A percentile compares a stretch with the other conserved stretches of the same genome.
Evolutionary conservation across 1,284 basidiomycete species (phyloP).

Genomic region (Leccinum huronense): DNA sequence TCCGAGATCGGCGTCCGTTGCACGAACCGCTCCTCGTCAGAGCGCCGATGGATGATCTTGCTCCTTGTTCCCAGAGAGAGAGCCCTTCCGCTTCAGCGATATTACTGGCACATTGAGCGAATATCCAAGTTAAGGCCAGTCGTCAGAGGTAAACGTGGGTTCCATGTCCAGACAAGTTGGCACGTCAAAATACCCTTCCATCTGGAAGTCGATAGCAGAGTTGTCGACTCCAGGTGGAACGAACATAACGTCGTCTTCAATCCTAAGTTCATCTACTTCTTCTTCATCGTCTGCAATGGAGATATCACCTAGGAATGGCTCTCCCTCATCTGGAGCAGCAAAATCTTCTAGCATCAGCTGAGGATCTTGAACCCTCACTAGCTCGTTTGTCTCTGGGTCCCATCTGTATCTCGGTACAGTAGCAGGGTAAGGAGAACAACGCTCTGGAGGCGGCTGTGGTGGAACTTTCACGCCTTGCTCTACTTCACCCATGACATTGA

Average conservation of each 20-base stretch:
- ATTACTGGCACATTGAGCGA: constrained; percentile 45
- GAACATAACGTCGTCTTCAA: constrained; percentile 22
- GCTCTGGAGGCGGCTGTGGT: background rate
- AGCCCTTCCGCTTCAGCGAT: constrained; percentile 53
- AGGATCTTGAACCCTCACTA: constrained; percentile 5
- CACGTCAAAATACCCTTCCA: constrained; percentile 1
- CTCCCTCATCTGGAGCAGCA: background rate
- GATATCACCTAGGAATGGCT: too few relatives aligned
- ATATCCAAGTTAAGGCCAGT: constrained; percentile 58
- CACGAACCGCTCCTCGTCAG: constrained; percentile 57
- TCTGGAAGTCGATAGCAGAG: background rate
- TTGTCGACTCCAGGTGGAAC: constrained; percentile 5
- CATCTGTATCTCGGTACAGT: constrained; percentile 16
- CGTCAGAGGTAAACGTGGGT: constrained; percentile 46
- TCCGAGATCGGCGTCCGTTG: constrained; percentile 68
- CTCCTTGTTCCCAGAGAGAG: constrained; percentile 60
- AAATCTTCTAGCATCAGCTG: background rate
- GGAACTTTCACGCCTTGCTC: constrained; percentile 2
- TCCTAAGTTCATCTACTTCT: constrained; percentile 1
- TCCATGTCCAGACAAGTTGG: background rate
- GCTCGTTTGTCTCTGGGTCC: constrained; percentile 2
- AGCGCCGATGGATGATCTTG: constrained; percentile 38
- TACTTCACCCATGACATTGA: background rate
- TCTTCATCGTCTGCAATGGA: background rate
- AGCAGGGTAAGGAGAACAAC: background rate